Percentiles rank a stretch among this genome's conserved stretches.
These are phyloP conservation scores for Adenanthera pavonina DNA, from an alignment of 306 rosid genomes.

Conservation along the genomic window DNA sequence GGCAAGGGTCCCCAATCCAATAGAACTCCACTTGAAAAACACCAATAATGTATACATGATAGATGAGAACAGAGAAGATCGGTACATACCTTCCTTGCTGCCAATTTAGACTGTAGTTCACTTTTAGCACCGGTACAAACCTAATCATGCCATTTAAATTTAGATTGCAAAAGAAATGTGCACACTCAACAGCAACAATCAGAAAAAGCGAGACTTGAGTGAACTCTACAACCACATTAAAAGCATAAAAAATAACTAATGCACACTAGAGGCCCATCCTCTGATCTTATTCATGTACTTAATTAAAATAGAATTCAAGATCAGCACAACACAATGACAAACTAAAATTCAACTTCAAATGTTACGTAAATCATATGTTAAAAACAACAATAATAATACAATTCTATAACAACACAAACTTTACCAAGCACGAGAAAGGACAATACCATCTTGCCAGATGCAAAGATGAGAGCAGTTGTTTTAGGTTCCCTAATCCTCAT, in stretches of 20 bases:
- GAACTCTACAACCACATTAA: slow-evolving; percentile 5
- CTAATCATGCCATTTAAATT: slow-evolving; percentile 50
- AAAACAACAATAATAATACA: slow-evolving; percentile 11
- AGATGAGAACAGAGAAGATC: neutral
- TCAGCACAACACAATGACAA: slow-evolving; percentile 3
- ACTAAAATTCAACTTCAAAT: neutral
- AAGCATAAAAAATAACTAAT: neutral
- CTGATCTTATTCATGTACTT: neutral
- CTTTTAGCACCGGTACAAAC: slow-evolving; percentile 99
- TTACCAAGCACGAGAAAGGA: slow-evolving; percentile 7
- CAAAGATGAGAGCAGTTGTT: slow-evolving; percentile 94
- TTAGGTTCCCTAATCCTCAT: slow-evolving; percentile 99
- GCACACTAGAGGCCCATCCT: neutral
- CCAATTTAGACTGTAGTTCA: slow-evolving; percentile 87
- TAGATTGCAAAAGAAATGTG: slow-evolving; percentile 9
- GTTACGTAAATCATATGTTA: slow-evolving; percentile 1
- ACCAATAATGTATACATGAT: slow-evolving; percentile 20
- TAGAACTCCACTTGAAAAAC: neutral
- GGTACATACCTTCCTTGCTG: slow-evolving; percentile 84
- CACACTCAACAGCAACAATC: neutral
- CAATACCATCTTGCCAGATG: slow-evolving; percentile 95
- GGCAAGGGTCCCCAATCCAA: neutral
- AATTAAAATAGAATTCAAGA: neutral
- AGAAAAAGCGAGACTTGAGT: neutral
- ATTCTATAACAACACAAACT: neutral